Base-by-base conservation (phyloP, 1,284 basidiomycete genomes). In the Ceratobasidium sp. region DNA sequence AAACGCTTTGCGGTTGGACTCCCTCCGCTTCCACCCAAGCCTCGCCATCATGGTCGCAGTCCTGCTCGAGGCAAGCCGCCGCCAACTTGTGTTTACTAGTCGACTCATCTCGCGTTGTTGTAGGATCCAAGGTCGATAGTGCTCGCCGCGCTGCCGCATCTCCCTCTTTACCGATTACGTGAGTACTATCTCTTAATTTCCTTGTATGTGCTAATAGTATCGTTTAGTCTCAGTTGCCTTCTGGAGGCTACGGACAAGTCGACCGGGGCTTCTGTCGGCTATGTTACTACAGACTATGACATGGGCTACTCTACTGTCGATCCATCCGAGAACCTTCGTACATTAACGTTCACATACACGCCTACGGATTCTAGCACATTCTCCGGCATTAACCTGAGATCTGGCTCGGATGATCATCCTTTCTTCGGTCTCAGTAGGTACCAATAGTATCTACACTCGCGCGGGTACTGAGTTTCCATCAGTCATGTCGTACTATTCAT, bases 1-100 rank as follows among this genome's bases (percentile, higher is more conserved):
- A 62, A 69, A 40, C 68, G 68, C 12, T 62, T 69, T 43, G 68
- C 55, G 25, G 29, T 50, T 38, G 52, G 52, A 3, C 34, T 69
- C 8, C 34, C 56, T 20, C 68, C 68, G 17, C n/a, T n/a, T n/a
- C n/a, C n/a, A n/a, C 56, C 54, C 32, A 60, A 50, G 45, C 68
- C 68, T 25, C 60, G 42, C 47, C 34, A 45, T 40, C 45, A 43
- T 43, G n/a, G 22, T 6, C 32, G 22, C 20, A 43, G 43, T 34
- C 43, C 27, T 35, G 42, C 42, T 32, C 57, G 15, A 38, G 52
- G 35, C 47, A 53, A 17, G 65, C 34, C 10, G 42, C 8, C 10
- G 40, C 22, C 32, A 17, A n/a, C n/a, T n/a, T n/a, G n/a, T n/a
- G n/a, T n/a, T n/a, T n/a, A n/a, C n/a, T 31, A 20, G 32, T 42